A percentile compares a stretch with the other conserved stretches of the same genome.
Evolutionary conservation across 1,284 basidiomycete genomes (phyloP).

Genomic region (Irpex sp.): DNA sequence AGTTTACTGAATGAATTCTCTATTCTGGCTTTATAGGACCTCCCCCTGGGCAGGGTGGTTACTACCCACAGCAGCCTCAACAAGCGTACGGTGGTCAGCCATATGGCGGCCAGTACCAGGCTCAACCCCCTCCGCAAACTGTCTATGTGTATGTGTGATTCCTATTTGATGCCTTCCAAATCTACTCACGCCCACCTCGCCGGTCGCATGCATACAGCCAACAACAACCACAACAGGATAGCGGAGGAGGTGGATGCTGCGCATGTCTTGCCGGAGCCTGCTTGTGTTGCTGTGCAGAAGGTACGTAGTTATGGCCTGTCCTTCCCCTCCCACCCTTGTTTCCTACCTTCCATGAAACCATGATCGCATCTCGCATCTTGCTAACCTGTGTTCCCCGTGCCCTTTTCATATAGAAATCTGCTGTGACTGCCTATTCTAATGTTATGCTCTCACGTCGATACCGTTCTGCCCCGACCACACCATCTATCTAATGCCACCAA

Average conservation of each 20-base stretch:
- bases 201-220: constrained; percentile 15
- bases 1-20: not conserved
- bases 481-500: constrained; percentile 45
- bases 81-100: constrained; percentile 52
- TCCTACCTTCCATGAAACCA: not conserved
- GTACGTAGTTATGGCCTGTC: constrained; percentile 32
- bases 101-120: constrained; percentile 45
- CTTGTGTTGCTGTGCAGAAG: constrained; percentile 75
- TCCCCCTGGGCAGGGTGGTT: constrained; percentile 59
- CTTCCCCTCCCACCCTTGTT: not conserved
- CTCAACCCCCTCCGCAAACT: constrained; percentile 65
- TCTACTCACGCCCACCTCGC: not conserved
- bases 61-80: constrained; percentile 74
- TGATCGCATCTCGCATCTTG: not conserved
- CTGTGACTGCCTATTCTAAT: constrained; percentile 71
- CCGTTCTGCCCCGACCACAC: constrained; percentile 95
- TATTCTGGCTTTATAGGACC: constrained; percentile 34
- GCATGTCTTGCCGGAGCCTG: constrained; percentile 70
- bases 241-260: constrained; percentile 43
- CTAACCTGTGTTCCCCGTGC: constrained; percentile 11
- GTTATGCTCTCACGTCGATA: constrained; percentile 87
- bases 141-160: constrained; percentile 59
- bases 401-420: constrained; percentile 46
- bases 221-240: constrained; percentile 47
- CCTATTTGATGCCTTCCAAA: not conserved